A percentile compares a stretch with the other conserved stretches of the same genome.
These are phyloP conservation scores for Naganishia vaughanmartiniae DNA, from an alignment of 768 basidiomycete genomes.

Conservation along the genomic window DNA sequence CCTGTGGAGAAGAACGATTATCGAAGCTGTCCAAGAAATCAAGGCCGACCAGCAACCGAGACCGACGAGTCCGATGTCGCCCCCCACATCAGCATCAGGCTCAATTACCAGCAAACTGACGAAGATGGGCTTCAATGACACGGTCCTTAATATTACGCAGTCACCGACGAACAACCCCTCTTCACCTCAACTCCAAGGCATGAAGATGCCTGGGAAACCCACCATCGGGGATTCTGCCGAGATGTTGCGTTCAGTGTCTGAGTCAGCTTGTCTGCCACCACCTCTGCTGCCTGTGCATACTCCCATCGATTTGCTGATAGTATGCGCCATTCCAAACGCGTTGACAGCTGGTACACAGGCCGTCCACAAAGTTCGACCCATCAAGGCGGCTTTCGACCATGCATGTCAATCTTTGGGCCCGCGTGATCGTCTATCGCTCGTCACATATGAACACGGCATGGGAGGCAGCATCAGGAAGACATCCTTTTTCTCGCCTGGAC, in stretches of 20 bases:
- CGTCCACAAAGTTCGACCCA: constrained; percentile 77
- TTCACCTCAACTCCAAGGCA: neutral
- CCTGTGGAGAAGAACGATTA: constrained; percentile 81
- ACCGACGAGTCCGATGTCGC: constrained; percentile 24
- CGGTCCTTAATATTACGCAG: constrained; percentile 52
- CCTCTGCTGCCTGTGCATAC: constrained; percentile 79
- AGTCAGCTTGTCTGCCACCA: constrained; percentile 53
- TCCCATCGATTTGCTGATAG: constrained; percentile 84
- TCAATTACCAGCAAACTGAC: constrained; percentile 28
- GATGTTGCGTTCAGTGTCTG: neutral
- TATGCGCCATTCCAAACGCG: constrained; percentile 77
- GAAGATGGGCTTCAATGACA: constrained; percentile 27
- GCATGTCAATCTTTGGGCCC: constrained; percentile 70
- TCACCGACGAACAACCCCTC: constrained; percentile 60
- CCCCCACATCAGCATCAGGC: constrained; percentile 12
- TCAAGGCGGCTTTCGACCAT: constrained; percentile 84
- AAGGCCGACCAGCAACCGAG: constrained; percentile 27
- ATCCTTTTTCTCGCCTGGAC: constrained; percentile 78
- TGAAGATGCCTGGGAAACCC: neutral
- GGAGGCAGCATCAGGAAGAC: constrained; percentile 83
- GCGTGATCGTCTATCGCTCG: constrained; percentile 79
- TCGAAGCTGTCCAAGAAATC: constrained; percentile 61
- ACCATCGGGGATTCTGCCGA: neutral
- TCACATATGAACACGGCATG: constrained; percentile 85
- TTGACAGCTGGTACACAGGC: constrained; percentile 64